A percentile compares a stretch with the other conserved stretches of the same genome.
phyloP scores from a whole-genome alignment of 305 asterid genomes.

The Solanum hybrid region DNA sequence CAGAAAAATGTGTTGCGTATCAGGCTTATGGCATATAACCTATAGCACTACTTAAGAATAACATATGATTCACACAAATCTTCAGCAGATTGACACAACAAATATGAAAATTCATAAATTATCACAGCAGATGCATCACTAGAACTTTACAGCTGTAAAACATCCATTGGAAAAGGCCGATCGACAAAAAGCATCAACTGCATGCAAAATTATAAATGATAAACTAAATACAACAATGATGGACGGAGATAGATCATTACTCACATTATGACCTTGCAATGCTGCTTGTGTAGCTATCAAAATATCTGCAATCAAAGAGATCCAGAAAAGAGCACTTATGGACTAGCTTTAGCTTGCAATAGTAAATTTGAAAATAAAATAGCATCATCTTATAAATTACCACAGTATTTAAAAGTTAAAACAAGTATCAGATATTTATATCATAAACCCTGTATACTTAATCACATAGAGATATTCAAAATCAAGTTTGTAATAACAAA shows the following conservation, averaged over 20 bases:
- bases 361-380: neutral
- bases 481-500: neutral
- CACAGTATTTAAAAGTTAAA: neutral
- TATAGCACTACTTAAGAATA: neutral
- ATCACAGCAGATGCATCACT: neutral
- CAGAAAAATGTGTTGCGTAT: neutral
- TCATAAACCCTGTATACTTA: neutral
- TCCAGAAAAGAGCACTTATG: neutral
- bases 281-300: conserved; percentile 64
- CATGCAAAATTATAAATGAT: neutral
- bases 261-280: conserved; percentile 73
- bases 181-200: neutral
- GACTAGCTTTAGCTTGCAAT: neutral
- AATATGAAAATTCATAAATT: neutral
- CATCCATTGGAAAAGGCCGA: neutral
- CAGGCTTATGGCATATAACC: neutral
- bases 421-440: neutral
- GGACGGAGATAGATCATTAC: conserved; percentile 14
- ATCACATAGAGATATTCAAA: neutral
- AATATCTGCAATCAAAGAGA: conserved; percentile 50
- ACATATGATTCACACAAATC: neutral
- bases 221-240: neutral
- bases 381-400: neutral
- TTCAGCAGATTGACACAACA: neutral
- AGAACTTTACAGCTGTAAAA: neutral